Evolutionary conservation across 2,329 filamentous ascomycete species (phyloP).

Genomic region (Orbilia oligospora): DNA sequence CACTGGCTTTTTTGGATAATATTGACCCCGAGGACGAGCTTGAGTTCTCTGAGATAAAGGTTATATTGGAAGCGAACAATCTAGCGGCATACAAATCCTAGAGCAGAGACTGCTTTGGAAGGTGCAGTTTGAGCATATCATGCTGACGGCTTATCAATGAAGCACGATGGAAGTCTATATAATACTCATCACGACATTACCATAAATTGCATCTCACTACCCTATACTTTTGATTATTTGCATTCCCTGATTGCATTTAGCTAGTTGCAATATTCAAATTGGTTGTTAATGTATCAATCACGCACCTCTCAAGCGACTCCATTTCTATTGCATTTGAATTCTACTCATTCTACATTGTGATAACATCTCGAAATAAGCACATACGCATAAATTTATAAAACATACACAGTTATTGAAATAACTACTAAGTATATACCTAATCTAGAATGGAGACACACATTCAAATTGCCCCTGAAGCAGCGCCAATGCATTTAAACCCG

Average conservation of each 20-base stretch:
- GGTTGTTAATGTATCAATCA: background rate
- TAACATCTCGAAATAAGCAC: background rate
- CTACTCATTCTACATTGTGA: background rate
- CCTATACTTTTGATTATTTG: background rate
- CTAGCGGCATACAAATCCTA: constrained; percentile 30
- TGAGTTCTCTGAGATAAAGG: constrained; percentile 45
- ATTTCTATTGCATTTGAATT: background rate
- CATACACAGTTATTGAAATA: no score
- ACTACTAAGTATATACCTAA: background rate
- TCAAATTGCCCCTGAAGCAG: background rate
- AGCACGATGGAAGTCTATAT: background rate
- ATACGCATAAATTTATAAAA: no score
- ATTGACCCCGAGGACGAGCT: constrained; percentile 47
- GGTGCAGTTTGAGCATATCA: background rate
- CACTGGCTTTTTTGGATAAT: constrained; percentile 35
- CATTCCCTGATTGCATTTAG: background rate
- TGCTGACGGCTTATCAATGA: background rate
- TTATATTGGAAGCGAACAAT: constrained; percentile 20
- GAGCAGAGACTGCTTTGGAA: background rate
- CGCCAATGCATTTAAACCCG: constrained; percentile 2
- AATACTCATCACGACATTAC: constrained; percentile 10
- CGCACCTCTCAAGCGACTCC: no score
- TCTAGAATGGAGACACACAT: background rate
- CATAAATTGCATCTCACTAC: background rate
- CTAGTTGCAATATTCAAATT: background rate